phyloP scores from a whole-genome alignment of 1,284 basidiomycete species.

The Flammula alnicola region DNA sequence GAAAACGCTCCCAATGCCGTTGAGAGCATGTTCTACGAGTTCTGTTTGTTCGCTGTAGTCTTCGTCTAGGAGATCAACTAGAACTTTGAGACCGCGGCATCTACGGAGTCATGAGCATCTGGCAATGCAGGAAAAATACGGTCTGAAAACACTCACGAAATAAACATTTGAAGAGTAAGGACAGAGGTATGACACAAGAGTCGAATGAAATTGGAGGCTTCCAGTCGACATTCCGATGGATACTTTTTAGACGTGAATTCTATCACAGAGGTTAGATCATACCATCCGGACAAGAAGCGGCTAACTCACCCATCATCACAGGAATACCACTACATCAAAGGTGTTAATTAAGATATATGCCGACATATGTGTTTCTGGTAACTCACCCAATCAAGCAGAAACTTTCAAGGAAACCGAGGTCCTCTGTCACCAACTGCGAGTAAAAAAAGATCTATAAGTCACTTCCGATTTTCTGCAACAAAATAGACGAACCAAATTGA shows the following conservation, averaged over 20 bases:
- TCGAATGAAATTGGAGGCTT: conserved; percentile 94
- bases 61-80: conserved; percentile 96
- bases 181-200: conserved; percentile 92
- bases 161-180: conserved; percentile 96
- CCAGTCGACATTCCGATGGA: conserved; percentile 90
- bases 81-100: conserved; percentile 90
- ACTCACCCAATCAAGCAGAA: conserved; percentile 91
- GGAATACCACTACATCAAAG: conserved; percentile 83
- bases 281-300: background rate
- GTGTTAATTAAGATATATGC: conserved; percentile 2
- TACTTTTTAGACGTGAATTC: conserved; percentile 95
- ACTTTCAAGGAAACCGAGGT: conserved; percentile 89
- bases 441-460: conserved; percentile 34
- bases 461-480: background rate
- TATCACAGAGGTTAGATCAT: conserved; percentile 31
- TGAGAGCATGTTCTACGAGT: conserved; percentile 92
- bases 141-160: conserved; percentile 66
- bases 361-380: background rate
- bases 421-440: conserved; percentile 81
- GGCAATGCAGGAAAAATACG: background rate
- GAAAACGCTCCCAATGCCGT: conserved; percentile 94
- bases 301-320: conserved; percentile 78
- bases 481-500: conserved; percentile 74
- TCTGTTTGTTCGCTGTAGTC: conserved; percentile 90
- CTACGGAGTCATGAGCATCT: conserved; percentile 46